Base-by-base conservation (phyloP, 2,329 filamentous ascomycete genomes). In the Ceratocystis smalleyi region DNA sequence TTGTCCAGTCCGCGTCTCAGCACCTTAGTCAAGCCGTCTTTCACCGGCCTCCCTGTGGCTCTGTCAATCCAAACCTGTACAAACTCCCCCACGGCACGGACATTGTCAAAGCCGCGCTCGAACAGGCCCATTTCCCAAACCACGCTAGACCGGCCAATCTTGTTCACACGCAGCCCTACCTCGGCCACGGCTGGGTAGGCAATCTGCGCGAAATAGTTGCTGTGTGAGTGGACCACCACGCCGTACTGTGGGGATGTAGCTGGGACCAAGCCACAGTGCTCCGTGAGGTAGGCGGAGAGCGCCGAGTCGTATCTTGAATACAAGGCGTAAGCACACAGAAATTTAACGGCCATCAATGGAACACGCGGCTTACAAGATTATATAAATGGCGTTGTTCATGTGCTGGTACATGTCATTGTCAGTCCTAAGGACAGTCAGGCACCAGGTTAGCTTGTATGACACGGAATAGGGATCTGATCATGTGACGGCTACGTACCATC, bases 321-420 rank as follows among this genome's bases (percentile, higher is more conserved):
- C 67, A 47, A 67, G 3, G 63, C 40, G 15, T 35, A 6, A 63
- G 66, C 19, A 22, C n/a, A 12, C 8, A 3, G 3, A 15, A 40
- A 8, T 40, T n/a, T 12, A 6, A 2, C 19, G 35, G 24, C 49
- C 15, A 30, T 4, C 10, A 49, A 55, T 45, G 17, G 22, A 22
- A 61, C n/a, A 17, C 19, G 43, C 45, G 15, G 69, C 78, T 72
- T 73, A 85, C 80, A 95, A 80, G 67, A 88, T 86, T 70, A 88
- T 88, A 75, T 96, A 96, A 63, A 94, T 81, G 49, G 85, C 88
- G 72, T 95, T 96, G 76, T 96, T 96, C 79, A 95, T 84, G 73
- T 97, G 92, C 67, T 89, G 81, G 74, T 94, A 96, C 88, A 95
- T 94, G 76, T 96, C 91, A 72, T 95, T 95, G 75, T 96, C 91